Base-by-base conservation (phyloP, 1,284 basidiomycete genomes). In the Cryptococcus hybrid region DNA sequence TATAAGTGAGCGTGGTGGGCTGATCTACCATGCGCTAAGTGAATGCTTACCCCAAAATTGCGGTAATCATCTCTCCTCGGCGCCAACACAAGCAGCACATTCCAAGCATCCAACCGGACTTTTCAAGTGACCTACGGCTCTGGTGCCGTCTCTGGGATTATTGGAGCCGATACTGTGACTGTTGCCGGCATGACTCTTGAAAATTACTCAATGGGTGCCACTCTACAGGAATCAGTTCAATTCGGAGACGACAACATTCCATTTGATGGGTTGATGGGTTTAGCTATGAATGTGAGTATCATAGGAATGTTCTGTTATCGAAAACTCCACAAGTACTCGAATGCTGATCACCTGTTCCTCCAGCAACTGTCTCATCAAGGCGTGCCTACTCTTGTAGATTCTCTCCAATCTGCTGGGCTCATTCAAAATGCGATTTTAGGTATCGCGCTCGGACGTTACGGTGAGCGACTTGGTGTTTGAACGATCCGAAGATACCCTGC, bases 261-360 rank as follows among this genome's bases (percentile, higher is more conserved):
- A 0, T 90, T 91, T 64, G 90, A 93, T 70, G 90, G 92, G 13
- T 77, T 94, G 46, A 88, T 94, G 87, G 91, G 91, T 48, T 82
- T 92, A 48, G 88, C 87, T n/a, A 54, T 65, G 51, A 54, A 55
- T 45, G 61, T 65, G 81, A 86, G 77, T 86, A 84, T 49, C 56
- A 84, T 84, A 58, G 51, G 82, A 76, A 15, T 44, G n/a, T 39
- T 3, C 12, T 46, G 7, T 6, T 38, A 34, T 48, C 30, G 2
- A 4, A 30, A 30, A 30, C 30, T 30, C 30, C 30, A 3, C 5
- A 15, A 12, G 42, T 43, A 3, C 3, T n/a, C 13, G 46, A 30
- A 55, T 30, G 15, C 50, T 57, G 34, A 61, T 40, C 5, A 35
- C 30, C n/a, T 7, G 38, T 6, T 15, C 34, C 42, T 45, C 39